These are phyloP conservation scores for Meira nashicola DNA, from an alignment of 1,284 basidiomycete species.

Conservation along the genomic window DNA sequence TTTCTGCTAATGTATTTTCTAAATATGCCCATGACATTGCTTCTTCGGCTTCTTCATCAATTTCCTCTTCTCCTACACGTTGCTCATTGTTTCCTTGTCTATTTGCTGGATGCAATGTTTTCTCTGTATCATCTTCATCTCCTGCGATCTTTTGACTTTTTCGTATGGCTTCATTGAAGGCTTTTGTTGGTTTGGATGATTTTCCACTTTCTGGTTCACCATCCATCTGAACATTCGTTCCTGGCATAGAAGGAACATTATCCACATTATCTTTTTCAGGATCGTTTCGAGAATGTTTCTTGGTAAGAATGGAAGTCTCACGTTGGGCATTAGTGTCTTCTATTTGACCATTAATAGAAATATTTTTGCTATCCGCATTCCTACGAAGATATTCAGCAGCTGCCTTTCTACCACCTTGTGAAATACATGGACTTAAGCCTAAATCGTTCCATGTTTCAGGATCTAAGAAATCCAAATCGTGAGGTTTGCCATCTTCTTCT, in stretches of 20 bases:
- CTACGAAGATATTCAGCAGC: background rate
- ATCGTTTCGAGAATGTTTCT: too few species aligned
- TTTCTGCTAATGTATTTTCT: conserved; percentile 26
- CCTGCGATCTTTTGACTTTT: background rate
- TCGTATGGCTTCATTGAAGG: background rate
- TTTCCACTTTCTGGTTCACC: background rate
- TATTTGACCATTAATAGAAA: background rate
- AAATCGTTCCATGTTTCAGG: conserved; percentile 27
- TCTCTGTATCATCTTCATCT: conserved; percentile 2
- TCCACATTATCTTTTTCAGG: too few species aligned
- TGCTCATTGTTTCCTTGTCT: background rate
- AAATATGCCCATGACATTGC: conserved; percentile 22
- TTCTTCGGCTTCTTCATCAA: conserved; percentile 12
- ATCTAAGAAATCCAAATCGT: conserved; percentile 35
- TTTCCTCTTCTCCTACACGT: background rate
- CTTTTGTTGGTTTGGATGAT: background rate
- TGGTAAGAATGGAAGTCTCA: too few species aligned
- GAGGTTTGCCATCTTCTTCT: conserved; percentile 18
- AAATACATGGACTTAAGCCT: conserved; percentile 29
- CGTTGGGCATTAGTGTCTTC: too few species aligned
- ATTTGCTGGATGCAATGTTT: background rate
- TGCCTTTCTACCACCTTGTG: conserved; percentile 3
- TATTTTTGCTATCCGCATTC: background rate
- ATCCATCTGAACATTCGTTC: background rate
- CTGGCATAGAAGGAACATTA: background rate